Base-by-base conservation (phyloP, 164 flowering plant species). In the Akebia trifoliata region DNA sequence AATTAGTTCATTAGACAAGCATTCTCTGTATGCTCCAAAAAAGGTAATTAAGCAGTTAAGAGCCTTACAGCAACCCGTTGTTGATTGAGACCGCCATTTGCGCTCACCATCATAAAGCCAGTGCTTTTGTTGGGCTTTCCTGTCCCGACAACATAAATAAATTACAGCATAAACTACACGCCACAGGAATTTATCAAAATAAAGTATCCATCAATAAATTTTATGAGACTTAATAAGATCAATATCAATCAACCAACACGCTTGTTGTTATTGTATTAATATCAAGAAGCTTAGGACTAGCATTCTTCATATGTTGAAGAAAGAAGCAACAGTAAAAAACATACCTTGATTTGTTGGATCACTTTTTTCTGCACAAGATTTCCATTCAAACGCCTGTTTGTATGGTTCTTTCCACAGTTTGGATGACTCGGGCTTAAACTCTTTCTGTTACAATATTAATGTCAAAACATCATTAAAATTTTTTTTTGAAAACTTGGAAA, bases 81-180 rank as follows among this genome's bases (percentile, higher is more conserved):
- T 74, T 94, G 97, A 71, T 94, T 94, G 56, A 94, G 96, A 49
- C 99, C 99, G 25, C 99, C 99, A 75, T 94, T 94, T 55, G 99
- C 99, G 69, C 96, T 94, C 54, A 94, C 81, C 76, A 90, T 40
- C 47, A 90, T 76, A 66, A 73, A 94, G 43, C 97, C 95, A 65
- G 64, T 86, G 59, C 57, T 77, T 59, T 59, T 59, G 1, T 52
- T 51, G 34, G 53, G 54, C 50, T 65, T 71, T 40, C 72, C 98
- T 86, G 82, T n/a, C 52, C 18, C 17, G 63, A 36, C 38, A 69
- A 31, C 5, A 56, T n/a, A 12, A 40, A 67, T 21, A 46, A 31
- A 39, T 62, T 45, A n/a, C n/a, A n/a, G n/a, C n/a, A n/a, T n/a
- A n/a, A n/a, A n/a, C n/a, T n/a, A n/a, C n/a, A n/a, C n/a, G n/a